Conservation (phyloP, 441 rosid species). For the Erodium trifolium region DNA sequence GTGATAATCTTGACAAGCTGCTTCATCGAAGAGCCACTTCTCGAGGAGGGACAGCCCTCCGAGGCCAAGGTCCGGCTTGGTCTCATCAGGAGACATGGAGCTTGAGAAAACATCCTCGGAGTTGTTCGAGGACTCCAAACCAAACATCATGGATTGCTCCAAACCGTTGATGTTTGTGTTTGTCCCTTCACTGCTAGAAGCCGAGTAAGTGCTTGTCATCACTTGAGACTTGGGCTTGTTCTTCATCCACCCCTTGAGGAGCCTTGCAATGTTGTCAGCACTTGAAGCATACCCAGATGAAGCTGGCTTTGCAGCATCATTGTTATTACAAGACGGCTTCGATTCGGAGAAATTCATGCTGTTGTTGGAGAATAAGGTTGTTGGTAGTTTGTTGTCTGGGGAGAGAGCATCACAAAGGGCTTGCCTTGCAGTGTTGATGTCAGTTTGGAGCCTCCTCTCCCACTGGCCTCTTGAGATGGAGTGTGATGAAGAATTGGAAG, state of each 20-base stretch:
- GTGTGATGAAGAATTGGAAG: no score
- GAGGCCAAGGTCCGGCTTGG: background rate
- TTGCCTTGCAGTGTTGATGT: conserved; percentile 47
- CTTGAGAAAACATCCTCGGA: background rate
- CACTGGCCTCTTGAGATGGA: conserved; percentile 61
- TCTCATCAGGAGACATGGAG: conserved; percentile 1
- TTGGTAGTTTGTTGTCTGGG: no score
- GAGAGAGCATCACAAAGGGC: no score
- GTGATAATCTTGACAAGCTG: background rate
- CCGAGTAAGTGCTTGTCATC: no score
- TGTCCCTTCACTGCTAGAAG: no score
- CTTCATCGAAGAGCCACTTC: conserved; percentile 4
- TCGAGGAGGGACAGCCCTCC: background rate
- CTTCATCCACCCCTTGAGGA: conserved; percentile 70
- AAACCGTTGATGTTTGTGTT: no score
- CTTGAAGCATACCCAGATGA: conserved; percentile 45
- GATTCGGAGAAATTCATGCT: no score
- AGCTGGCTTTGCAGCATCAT: no score
- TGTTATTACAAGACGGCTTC: no score
- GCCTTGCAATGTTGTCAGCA: conserved; percentile 17
- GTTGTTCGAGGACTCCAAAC: background rate
- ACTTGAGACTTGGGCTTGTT: conserved; percentile 18
- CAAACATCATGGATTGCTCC: background rate
- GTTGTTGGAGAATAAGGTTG: no score
- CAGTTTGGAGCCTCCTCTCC: conserved; percentile 88